Evolutionary conservation across 306 rosid species (phyloP).

Genomic region (Begonia peltatifolia): DNA sequence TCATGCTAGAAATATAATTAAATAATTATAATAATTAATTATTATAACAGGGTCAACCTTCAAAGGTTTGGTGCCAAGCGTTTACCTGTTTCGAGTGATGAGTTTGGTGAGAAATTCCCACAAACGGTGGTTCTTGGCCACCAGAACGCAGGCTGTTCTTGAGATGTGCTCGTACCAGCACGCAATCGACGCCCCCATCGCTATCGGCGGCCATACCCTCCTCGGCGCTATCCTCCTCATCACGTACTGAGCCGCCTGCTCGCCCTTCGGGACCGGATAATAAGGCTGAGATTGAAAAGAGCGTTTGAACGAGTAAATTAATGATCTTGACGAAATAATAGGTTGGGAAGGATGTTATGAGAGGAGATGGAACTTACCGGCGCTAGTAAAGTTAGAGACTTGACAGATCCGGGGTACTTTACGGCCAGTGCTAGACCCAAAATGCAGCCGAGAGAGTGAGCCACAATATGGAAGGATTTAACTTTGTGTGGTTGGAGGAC

Average conservation of each 20-base stretch:
- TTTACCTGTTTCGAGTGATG: slow-evolving; percentile 72
- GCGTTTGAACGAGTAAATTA: no score
- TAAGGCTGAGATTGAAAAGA: slow-evolving; percentile 28
- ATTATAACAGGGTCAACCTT: no score
- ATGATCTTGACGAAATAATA: no score
- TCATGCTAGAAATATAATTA: no score
- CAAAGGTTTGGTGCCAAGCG: not conserved
- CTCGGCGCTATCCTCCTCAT: slow-evolving; percentile 81
- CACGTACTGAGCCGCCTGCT: slow-evolving; percentile 53
- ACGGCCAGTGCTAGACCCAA: slow-evolving; percentile 78
- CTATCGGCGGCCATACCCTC: slow-evolving; percentile 79
- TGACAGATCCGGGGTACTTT: slow-evolving; percentile 54
- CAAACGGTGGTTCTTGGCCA: slow-evolving; percentile 82
- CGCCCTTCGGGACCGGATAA: slow-evolving; percentile 57
- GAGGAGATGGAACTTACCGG: slow-evolving; percentile 33
- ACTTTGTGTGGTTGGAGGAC: slow-evolving; percentile 61
- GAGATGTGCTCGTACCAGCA: slow-evolving; percentile 96
- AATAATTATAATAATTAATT: no score
- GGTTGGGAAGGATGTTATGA: no score
- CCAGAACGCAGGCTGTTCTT: slow-evolving; percentile 59
- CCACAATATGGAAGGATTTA: slow-evolving; percentile 81
- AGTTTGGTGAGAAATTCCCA: slow-evolving; percentile 72
- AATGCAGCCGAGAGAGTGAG: slow-evolving; percentile 90
- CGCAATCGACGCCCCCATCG: slow-evolving; percentile 64
- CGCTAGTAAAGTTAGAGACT: slow-evolving; percentile 77